A percentile compares a stretch with the other conserved stretches of the same genome.
Evolutionary conservation across 192 early-diverging fungal genomes (phyloP).

Genomic region (Spinellus fusiger): DNA sequence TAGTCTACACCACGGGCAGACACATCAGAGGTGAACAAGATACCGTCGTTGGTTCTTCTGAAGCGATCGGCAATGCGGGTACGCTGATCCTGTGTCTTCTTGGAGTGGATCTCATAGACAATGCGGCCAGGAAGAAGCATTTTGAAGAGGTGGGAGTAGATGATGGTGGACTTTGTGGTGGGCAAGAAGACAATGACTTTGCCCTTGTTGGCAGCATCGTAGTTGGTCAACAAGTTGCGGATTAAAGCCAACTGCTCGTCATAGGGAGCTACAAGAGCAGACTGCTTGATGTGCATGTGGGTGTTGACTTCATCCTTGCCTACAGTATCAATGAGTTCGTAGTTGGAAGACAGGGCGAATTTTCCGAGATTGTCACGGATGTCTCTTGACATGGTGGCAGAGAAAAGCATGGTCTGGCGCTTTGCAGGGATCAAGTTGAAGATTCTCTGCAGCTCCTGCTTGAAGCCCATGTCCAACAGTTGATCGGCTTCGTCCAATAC

Average conservation of each 20-base stretch:
- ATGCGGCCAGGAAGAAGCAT: slow-evolving; percentile 28
- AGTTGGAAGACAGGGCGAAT: slow-evolving; percentile 54
- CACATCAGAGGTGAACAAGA: slow-evolving; percentile 93
- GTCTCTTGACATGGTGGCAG: slow-evolving; percentile 77
- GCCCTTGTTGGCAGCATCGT: slow-evolving; percentile 51
- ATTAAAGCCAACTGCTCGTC: slow-evolving; percentile 56
- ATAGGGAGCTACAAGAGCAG: slow-evolving; percentile 59
- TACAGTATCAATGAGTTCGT: slow-evolving; percentile 77
- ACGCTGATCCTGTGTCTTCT: slow-evolving; percentile 68
- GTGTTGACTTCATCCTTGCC: slow-evolving; percentile 81
- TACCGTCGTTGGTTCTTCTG: slow-evolving; percentile 49
- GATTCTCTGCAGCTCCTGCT: slow-evolving; percentile 75
- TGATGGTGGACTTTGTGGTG: slow-evolving; percentile 65
- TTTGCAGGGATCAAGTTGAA: slow-evolving; percentile 50
- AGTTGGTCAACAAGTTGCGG: slow-evolving; percentile 58
- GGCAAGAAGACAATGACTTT: slow-evolving; percentile 90
- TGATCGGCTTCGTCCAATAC: slow-evolving; percentile 96
- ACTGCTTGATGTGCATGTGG: slow-evolving; percentile 75
- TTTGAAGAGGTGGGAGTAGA: slow-evolving; percentile 59
- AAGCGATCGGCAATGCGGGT: slow-evolving; percentile 68
- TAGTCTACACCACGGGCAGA: slow-evolving; percentile 98
- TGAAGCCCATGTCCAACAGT: slow-evolving; percentile 93
- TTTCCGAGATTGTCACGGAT: slow-evolving; percentile 62
- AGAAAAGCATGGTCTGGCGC: slow-evolving; percentile 90
- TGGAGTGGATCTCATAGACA: slow-evolving; percentile 57